These are phyloP conservation scores for Penicillium macrosclerotiorum DNA, from an alignment of 495 filamentous ascomycete genomes.

Conservation along the genomic window DNA sequence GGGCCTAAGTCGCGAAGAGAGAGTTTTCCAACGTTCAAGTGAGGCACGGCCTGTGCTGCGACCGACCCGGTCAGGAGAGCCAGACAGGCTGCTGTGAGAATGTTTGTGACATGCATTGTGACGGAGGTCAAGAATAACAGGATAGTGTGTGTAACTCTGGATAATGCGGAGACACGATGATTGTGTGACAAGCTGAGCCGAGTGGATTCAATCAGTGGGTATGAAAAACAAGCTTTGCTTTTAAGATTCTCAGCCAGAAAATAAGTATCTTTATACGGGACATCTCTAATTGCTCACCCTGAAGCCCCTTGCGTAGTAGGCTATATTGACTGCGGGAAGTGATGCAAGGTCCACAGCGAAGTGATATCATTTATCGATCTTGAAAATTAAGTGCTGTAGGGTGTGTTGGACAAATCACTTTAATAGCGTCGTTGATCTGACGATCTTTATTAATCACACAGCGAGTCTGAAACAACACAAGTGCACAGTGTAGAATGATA, in stretches of 20 bases:
- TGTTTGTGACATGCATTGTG: background rate
- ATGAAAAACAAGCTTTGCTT: background rate
- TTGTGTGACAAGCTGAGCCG: background rate
- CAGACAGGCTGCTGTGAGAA: background rate
- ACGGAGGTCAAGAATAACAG: background rate
- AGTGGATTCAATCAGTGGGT: background rate
- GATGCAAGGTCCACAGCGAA: background rate
- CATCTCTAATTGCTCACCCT: background rate
- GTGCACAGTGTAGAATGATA: background rate
- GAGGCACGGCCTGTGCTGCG: background rate
- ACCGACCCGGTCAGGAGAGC: background rate
- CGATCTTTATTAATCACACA: background rate
- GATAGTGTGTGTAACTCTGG: background rate
- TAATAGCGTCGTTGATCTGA: background rate
- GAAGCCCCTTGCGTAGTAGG: background rate
- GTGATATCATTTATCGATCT: background rate
- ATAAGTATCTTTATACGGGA: background rate
- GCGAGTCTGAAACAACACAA: background rate
- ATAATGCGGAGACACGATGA: background rate
- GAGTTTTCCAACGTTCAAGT: too few species aligned
- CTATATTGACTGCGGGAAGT: background rate
- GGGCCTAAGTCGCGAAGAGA: background rate
- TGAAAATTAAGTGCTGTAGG: background rate
- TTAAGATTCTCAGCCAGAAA: too few species aligned
- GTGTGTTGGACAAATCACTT: background rate